Conservation (phyloP, 805 yeast genomes). For the Candida nitratophila region DNA sequence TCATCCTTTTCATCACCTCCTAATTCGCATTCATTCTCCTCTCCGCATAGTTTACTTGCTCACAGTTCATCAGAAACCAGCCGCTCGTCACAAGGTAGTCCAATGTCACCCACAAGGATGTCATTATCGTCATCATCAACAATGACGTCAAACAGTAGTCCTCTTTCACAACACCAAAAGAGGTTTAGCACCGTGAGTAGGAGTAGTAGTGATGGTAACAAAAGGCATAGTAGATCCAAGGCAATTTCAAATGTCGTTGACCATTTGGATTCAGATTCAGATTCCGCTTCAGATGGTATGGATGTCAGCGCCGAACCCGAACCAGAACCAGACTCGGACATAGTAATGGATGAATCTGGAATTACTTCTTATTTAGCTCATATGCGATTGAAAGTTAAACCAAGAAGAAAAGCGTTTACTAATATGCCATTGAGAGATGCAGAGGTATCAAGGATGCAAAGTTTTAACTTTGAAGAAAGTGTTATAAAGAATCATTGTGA, state of each 20-base stretch:
- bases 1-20: too few species aligned
- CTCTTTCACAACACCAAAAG: not conserved
- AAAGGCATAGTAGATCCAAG: constrained; percentile 1
- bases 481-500: not conserved
- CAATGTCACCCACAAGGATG: not conserved
- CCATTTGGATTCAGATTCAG: not conserved
- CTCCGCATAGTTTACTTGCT: too few species aligned
- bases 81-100: not conserved
- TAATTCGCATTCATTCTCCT: too few species aligned
- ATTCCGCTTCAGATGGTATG: not conserved
- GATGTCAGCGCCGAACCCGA: not conserved
- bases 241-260: not conserved
- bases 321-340: not conserved
- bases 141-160: not conserved
- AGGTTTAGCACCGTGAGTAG: not conserved
- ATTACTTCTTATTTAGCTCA: not conserved
- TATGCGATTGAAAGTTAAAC: not conserved
- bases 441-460: constrained; percentile 4
- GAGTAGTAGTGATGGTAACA: not conserved
- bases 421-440: not conserved
- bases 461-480: constrained; percentile 7
- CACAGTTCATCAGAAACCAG: too few species aligned
- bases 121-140: not conserved
- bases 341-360: not conserved
- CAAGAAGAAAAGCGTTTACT: too few species aligned